Percentiles rank a stretch among this genome's conserved stretches.
phyloP scores from a whole-genome alignment of 2,329 filamentous ascomycete species.

The Onygena corvina region DNA sequence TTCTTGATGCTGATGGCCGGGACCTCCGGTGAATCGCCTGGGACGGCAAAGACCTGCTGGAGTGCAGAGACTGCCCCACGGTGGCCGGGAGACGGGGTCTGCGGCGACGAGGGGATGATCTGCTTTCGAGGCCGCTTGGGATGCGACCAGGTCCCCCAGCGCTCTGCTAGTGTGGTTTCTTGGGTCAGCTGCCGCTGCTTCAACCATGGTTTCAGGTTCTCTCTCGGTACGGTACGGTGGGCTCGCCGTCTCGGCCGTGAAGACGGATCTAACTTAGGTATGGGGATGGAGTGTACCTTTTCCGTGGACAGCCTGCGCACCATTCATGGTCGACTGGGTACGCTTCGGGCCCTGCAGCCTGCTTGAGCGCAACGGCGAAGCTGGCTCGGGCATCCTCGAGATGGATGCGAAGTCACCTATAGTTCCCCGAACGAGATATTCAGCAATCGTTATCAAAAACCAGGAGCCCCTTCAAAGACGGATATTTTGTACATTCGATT shows the following conservation, averaged over 20 bases:
- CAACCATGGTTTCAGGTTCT: no score
- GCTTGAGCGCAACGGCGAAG: not conserved
- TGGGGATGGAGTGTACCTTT: conserved; percentile 2
- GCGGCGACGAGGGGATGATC: not conserved
- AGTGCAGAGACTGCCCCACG: not conserved
- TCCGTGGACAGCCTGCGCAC: not conserved
- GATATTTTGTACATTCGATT: conserved; percentile 1
- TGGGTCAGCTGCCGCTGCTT: conserved; percentile 1
- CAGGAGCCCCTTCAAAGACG: not conserved
- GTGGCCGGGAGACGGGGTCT: not conserved
- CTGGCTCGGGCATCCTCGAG: not conserved
- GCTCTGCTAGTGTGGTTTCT: not conserved
- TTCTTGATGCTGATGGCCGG: not conserved
- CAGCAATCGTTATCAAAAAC: not conserved
- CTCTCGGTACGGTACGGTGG: not conserved
- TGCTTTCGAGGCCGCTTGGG: conserved; percentile 5
- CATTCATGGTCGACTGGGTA: conserved; percentile 8
- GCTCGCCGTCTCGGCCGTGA: conserved; percentile 3
- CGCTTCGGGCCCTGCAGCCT: conserved; percentile 18
- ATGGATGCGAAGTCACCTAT: not conserved
- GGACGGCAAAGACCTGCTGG: not conserved
- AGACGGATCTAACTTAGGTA: not conserved
- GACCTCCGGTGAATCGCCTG: not conserved
- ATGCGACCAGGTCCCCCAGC: conserved; percentile 5
- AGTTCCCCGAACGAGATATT: not conserved